A percentile compares a stretch with the other conserved stretches of the same genome.
These are phyloP conservation scores for Aphanomyces invadans DNA, from an alignment of 352 stramenopile species.

Conservation along the genomic window DNA sequence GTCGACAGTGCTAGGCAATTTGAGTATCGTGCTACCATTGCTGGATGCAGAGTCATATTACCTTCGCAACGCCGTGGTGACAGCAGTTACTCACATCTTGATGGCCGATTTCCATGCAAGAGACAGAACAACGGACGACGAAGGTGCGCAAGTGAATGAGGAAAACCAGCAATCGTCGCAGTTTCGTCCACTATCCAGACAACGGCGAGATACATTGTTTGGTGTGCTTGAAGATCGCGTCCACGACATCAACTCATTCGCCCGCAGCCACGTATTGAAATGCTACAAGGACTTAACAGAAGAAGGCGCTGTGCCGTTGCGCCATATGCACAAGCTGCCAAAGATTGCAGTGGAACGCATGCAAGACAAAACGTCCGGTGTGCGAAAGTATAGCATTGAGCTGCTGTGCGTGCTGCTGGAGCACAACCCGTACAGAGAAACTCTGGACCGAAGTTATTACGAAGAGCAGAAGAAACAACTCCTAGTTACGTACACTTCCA, in stretches of 20 bases:
- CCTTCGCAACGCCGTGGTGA: slow-evolving; percentile 61
- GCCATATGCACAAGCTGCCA: slow-evolving; percentile 43
- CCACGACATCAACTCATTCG: slow-evolving; percentile 92
- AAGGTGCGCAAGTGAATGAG: slow-evolving; percentile 25
- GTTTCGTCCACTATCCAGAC: slow-evolving; percentile 43
- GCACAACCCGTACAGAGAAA: slow-evolving; percentile 92
- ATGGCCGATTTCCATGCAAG: slow-evolving; percentile 2
- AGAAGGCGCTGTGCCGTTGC: slow-evolving; percentile 74
- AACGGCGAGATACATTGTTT: slow-evolving; percentile 70
- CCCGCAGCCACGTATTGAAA: slow-evolving; percentile 85
- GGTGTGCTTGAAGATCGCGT: slow-evolving; percentile 83
- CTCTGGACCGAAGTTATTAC: slow-evolving; percentile 81
- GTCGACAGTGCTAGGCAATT: slow-evolving; percentile 60
- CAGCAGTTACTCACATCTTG: slow-evolving; percentile 67
- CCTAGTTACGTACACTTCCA: slow-evolving; percentile 47
- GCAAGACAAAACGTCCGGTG: slow-evolving; percentile 90
- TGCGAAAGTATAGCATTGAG: slow-evolving; percentile 80
- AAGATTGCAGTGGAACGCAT: slow-evolving; percentile 80
- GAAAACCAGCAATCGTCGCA: slow-evolving; percentile 28
- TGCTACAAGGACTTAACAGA: slow-evolving; percentile 83
- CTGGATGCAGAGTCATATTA: slow-evolving; percentile 73
- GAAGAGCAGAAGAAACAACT: slow-evolving; percentile 69
- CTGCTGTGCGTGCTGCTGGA: slow-evolving; percentile 87
- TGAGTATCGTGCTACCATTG: slow-evolving; percentile 67
- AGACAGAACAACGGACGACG: not conserved